Evolutionary conservation across 345 rosid genomes (phyloP), one percentile per base, ranked within the genome.

Genomic region (Gossypium bickii): DNA sequence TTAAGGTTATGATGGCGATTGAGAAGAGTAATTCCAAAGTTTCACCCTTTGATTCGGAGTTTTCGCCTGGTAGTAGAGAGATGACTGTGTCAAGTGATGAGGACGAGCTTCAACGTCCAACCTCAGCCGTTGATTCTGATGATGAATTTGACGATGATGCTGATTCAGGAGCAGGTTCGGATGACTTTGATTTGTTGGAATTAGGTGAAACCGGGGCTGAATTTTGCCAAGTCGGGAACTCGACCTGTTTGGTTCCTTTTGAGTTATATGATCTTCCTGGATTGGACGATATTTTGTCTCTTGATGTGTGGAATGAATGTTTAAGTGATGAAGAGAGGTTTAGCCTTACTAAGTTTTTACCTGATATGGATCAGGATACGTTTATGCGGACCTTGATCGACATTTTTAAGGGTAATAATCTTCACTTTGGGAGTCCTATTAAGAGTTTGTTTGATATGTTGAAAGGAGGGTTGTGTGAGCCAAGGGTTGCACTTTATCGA

Each of bases 121-220:
- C 77, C 78, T 78, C 88, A 13, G 91, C 77, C 2, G 86, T 83
- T 73, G 94, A 86, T 78, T 89, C 88, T 1, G 97, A 89, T 52
- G 90, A 88, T 75, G 96, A 90, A 43, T 95, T 88, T 45, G 93
- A 34, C 41, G 41, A 88, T 76, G 98, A 93, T 73, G 96, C 90
- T 2, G 98, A 95, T 86, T 95, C 98, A 0, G 99, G 97, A 62
- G 98, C 97, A 0, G 99, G 99, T 60, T 95, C 99, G 1, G 98
- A 95, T 75, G 98, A 95, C 76, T 95, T 90, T 78, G 98, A 95
- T 83, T 86, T 95, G 82, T 85, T 95, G 78, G 98, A 95, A 78
- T 79, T 95, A 57, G 97, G 98, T 4, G 99, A 95, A 68, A 87
- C 97, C 1, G 86, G 93, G 45, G 87, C 93, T 1, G 99, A 95